Evolutionary conservation across 2,329 filamentous ascomycete genomes (phyloP).

Genomic region (Phaeosphaeria sp.): DNA sequence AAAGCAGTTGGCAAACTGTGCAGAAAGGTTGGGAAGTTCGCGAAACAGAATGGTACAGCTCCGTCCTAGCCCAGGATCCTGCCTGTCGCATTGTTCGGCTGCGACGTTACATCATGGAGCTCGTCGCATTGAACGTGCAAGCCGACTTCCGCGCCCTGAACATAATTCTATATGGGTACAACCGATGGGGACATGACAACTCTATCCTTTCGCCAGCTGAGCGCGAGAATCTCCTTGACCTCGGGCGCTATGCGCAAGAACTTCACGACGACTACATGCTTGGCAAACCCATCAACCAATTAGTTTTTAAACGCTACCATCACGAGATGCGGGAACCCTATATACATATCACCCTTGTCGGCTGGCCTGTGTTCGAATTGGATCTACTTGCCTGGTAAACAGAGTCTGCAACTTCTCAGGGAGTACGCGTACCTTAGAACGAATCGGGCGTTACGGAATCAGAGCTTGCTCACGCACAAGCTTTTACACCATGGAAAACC

Average conservation of each 20-base stretch:
- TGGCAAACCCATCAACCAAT: not conserved
- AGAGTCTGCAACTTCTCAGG: not conserved
- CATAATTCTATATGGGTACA: not conserved
- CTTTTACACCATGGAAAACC: not conserved
- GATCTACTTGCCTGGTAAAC: not conserved
- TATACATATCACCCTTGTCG: not conserved
- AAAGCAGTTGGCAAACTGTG: not conserved
- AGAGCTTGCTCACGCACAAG: not conserved
- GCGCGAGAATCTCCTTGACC: not conserved
- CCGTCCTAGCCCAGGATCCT: not conserved
- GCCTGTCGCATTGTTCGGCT: not conserved
- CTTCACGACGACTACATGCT: not conserved
- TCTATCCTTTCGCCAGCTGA: not conserved
- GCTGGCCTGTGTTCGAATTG: not conserved
- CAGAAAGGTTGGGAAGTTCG: too few species aligned
- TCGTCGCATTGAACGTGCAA: conserved; percentile 1
- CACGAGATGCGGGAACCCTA: not conserved
- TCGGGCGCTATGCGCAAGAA: not conserved
- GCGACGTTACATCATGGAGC: conserved; percentile 2
- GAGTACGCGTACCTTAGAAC: not conserved
- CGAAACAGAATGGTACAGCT: not conserved
- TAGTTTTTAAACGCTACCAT: not conserved
- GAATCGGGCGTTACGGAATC: not conserved
- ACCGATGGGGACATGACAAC: not conserved
- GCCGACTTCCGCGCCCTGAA: conserved; percentile 4